phyloP scores from a whole-genome alignment of 1,139 yeast species.

The Lodderomyces theae region DNA sequence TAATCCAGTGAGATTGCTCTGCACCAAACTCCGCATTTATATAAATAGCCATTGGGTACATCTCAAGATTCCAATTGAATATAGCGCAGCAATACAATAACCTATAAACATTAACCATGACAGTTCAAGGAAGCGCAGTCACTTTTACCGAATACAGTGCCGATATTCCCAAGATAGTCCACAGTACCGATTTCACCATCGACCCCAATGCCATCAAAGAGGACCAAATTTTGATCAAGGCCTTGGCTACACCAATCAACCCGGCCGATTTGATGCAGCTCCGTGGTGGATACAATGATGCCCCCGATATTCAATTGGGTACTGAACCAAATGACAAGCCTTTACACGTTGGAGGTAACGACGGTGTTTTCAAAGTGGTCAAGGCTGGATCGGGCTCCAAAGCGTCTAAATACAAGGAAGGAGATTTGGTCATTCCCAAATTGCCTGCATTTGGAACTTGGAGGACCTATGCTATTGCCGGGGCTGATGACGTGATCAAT shows the following conservation, averaged over 20 bases:
- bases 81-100: background rate
- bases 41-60: too few species aligned
- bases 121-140: conserved; percentile 22
- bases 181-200: conserved; percentile 25
- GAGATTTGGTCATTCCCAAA: conserved; percentile 33
- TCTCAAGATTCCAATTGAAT: too few species aligned
- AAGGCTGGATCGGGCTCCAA: conserved; percentile 23
- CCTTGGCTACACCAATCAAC: conserved; percentile 82
- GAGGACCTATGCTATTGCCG: conserved; percentile 29
- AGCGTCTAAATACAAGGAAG: conserved; percentile 20
- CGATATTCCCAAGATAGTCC: conserved; percentile 17
- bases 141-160: conserved; percentile 21
- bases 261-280: conserved; percentile 91
- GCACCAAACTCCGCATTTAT: too few species aligned
- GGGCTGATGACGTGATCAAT: conserved; percentile 20
- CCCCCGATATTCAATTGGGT: conserved; percentile 53
- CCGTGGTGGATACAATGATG: conserved; percentile 89
- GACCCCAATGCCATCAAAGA: conserved; percentile 32
- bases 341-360: conserved; percentile 75
- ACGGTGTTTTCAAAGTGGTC: conserved; percentile 30
- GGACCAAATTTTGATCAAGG: conserved; percentile 47
- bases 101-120: conserved; percentile 1
- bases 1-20: too few species aligned
- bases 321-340: conserved; percentile 39
- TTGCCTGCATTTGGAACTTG: conserved; percentile 35